Evolutionary conservation across 768 basidiomycete species (phyloP), one percentile per base, ranked within the genome.

Genomic region (Panus rudis): DNA sequence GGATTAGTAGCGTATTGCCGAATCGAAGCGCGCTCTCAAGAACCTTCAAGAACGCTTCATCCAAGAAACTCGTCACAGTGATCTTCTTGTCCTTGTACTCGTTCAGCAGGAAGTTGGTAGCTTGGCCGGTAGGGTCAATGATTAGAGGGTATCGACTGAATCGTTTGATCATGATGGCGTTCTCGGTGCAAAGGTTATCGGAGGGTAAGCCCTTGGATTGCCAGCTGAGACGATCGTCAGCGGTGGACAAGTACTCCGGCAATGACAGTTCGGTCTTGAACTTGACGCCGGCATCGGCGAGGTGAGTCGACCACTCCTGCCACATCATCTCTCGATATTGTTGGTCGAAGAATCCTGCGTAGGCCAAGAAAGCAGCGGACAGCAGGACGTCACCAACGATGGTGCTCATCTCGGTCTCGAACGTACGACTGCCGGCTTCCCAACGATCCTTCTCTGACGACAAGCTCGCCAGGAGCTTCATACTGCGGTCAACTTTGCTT

Each of bases 151-250:
- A 98, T 16, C 96, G 88, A 56, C 91, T 90, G 77, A 92, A 97
- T 38, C 92, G 83, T 59, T 94, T 92, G 58, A 99, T 79, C 92
- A 98, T 98, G 64, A 98, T 92, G n/a, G 96, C 96, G 59, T 99
- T 99, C 67, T 98, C 96, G 1, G 89, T 91, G 52, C 92, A 97
- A 34, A 99, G 71, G 49, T 88, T 92, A 63, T 99, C 93, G 4
- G 91, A 82, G 1, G 96, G 96, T n/a, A 98, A 72, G 1, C 90
- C 84, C 57, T 92, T 92, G 23, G 91, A 86, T 63, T 94, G 92
- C 96, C 93, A 99, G 54, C 75, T 81, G 49, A 96, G 75, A 32
- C 94, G 86, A 57, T 98, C 91, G 57, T 98, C 96, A 1, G 93
- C 92, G 2, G 94, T 93, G 4, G 96, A 97, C 27, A 98, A 76